Evolutionary conservation across 1,284 basidiomycete genomes (phyloP).

Genomic region (Pseudozyma pruni): DNA sequence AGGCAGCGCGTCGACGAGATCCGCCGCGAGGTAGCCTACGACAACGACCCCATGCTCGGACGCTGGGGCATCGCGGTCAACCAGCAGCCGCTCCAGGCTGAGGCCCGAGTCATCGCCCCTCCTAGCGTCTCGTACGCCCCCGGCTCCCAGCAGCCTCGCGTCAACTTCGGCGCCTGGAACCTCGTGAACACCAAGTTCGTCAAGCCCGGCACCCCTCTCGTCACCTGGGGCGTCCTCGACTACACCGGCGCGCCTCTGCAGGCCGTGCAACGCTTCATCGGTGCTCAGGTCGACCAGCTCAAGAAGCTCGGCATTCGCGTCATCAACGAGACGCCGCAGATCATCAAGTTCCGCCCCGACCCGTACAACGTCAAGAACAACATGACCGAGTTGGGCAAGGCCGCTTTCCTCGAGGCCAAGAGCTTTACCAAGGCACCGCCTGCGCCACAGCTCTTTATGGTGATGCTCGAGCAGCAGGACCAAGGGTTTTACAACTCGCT

Average conservation of each 20-base stretch:
- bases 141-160: slow-evolving; percentile 65
- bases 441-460: slow-evolving; percentile 50
- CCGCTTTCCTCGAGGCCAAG: slow-evolving; percentile 21
- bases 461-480: slow-evolving; percentile 55
- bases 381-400: slow-evolving; percentile 19
- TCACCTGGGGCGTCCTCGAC: slow-evolving; percentile 52
- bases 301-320: slow-evolving; percentile 35
- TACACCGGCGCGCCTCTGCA: slow-evolving; percentile 19
- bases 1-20: slow-evolving; percentile 40
- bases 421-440: slow-evolving; percentile 10
- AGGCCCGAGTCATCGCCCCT: slow-evolving; percentile 67
- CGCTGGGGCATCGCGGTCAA: slow-evolving; percentile 69
- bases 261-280: slow-evolving; percentile 21
- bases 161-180: slow-evolving; percentile 61
- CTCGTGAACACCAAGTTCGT: slow-evolving; percentile 40
- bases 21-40: slow-evolving; percentile 46
- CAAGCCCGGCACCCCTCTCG: slow-evolving; percentile 21
- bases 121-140: slow-evolving; percentile 55
- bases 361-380: slow-evolving; percentile 4
- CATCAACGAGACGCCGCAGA: slow-evolving; percentile 10
- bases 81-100: slow-evolving; percentile 58
- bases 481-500: slow-evolving; percentile 68
- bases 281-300: slow-evolving; percentile 15
- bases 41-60: slow-evolving; percentile 31
- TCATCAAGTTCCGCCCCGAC: slow-evolving; percentile 6